Base-by-base conservation (phyloP, 164 flowering plant genomes). In the Tetracentron sinense region DNA sequence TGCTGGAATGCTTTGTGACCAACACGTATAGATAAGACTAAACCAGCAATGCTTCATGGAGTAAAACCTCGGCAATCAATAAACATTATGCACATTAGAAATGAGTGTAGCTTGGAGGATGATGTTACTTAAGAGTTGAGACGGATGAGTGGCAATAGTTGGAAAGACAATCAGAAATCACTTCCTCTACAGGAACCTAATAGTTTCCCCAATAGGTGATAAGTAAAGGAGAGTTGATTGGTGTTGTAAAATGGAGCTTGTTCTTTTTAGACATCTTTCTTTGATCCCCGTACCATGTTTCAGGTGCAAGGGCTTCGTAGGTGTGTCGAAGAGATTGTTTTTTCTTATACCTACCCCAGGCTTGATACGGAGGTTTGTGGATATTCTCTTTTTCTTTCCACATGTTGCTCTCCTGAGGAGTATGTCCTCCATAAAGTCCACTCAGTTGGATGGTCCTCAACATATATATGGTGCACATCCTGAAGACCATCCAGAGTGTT, bases 271-370 rank as follows among this genome's bases (percentile, higher is more conserved):
- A n/a, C 33, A n/a, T 5, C 16, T 21, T 38, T 60, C 12, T 27
- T 61, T 61, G n/a, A 56, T 44, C 6, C 30, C n/a, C 48, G 21
- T 52, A 33, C 16, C 22, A 8, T 56, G 30, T 73, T 72, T 54
- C 78, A 84, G 89, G 77, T 53, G n/a, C 86, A 68, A 25, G 88
- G 88, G 58, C 73, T 87, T 67, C 90, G 89, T 8, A 75, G 83
- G 71, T 85, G 96, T 61, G 76, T 90, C 57, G 95, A 95, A 76
- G 99, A 92, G 76, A 89, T 95, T 56, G 85, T 92, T 51, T 95
- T 95, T 74, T 63, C 85, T 54, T 88, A 74, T 73, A 75, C 96
- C 53, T 92, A 92, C 63, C 99, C 99, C 7, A 82, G 99, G 80
- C 83, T 92, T 68, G 99, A 92, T 75, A 80, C 85, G 91, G 96